These are phyloP conservation scores for Sporothrix brunneoviolacea DNA, from an alignment of 2,329 filamentous ascomycete species.

Conservation along the genomic window DNA sequence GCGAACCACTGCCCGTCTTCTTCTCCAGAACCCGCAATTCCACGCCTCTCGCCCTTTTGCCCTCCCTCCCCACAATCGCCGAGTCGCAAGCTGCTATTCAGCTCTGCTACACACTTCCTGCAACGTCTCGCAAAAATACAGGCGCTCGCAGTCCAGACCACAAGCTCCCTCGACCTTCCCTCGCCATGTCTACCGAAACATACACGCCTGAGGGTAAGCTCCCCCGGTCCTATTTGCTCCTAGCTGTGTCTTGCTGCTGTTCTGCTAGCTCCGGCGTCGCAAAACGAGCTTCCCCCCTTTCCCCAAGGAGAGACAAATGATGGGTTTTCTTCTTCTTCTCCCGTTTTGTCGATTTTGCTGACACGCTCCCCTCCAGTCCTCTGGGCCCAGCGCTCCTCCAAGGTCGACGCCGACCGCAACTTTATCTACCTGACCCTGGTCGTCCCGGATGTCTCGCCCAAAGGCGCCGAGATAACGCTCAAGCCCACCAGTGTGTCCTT, in stretches of 20 bases:
- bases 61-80: too few species aligned
- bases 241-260: neutral
- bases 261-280: too few species aligned
- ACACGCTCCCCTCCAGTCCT: slow-evolving; percentile 55
- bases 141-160: too few species aligned
- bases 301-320: too few species aligned
- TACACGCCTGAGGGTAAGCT: slow-evolving; percentile 35
- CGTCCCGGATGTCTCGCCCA: slow-evolving; percentile 73
- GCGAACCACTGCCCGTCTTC: neutral
- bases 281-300: too few species aligned
- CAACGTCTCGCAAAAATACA: too few species aligned
- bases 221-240: neutral
- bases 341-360: neutral
- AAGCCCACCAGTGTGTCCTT: slow-evolving; percentile 72
- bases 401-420: slow-evolving; percentile 76
- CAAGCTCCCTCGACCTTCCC: neutral
- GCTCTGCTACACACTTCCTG: too few species aligned
- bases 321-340: neutral
- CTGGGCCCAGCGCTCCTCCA: slow-evolving; percentile 95
- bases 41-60: neutral
- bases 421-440: slow-evolving; percentile 89
- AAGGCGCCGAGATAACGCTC: slow-evolving; percentile 74
- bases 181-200: slow-evolving; percentile 24
- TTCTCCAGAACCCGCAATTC: neutral
- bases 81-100: too few species aligned